A percentile compares a stretch with the other conserved stretches of the same genome.
Conservation (phyloP, 2,329 filamentous ascomycete species). For the Aphanocladium album region DNA sequence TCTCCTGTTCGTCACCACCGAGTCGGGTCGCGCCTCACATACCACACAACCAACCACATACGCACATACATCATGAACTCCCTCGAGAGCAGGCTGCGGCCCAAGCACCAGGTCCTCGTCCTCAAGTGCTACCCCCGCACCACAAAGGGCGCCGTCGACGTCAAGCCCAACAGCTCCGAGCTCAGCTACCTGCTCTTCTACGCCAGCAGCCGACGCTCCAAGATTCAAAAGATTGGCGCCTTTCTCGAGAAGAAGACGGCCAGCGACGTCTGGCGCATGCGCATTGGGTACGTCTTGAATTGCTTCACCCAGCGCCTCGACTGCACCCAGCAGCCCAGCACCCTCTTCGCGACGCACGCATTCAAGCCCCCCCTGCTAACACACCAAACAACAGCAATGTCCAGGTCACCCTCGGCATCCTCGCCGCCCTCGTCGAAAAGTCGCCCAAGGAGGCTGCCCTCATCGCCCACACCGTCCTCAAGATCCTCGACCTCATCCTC, state of each 20-base stretch:
- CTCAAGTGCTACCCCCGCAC: conserved; percentile 95
- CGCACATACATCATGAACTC: conserved; percentile 49
- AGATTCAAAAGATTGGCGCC: conserved; percentile 90
- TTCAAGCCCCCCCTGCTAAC: too few relatives aligned
- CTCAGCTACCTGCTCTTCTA: conserved; percentile 97
- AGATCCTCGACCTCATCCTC: conserved; percentile 77
- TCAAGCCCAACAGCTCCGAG: conserved; percentile 94
- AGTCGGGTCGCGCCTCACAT: too few relatives aligned
- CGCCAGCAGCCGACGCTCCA: conserved; percentile 86
- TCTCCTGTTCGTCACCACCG: too few relatives aligned
- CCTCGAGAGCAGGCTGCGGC: conserved; percentile 66
- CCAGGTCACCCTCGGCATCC: conserved; percentile 89
- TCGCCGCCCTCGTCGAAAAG: conserved; percentile 89
- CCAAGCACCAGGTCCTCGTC: conserved; percentile 94
- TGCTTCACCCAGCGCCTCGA: not conserved
- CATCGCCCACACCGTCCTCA: conserved; percentile 79
- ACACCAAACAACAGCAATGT: too few relatives aligned
- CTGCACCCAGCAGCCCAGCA: not conserved
- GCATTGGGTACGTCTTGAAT: conserved; percentile 65
- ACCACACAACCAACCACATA: not conserved
- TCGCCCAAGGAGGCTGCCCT: conserved; percentile 84
- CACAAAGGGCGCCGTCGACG: conserved; percentile 84
- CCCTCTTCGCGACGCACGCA: too few relatives aligned
- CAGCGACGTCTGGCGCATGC: conserved; percentile 81
- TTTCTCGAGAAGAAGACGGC: conserved; percentile 94